Evolutionary conservation across 345 rosid species (phyloP), one percentile per base, ranked within the genome.

Genomic region (Triadica sebifera): DNA sequence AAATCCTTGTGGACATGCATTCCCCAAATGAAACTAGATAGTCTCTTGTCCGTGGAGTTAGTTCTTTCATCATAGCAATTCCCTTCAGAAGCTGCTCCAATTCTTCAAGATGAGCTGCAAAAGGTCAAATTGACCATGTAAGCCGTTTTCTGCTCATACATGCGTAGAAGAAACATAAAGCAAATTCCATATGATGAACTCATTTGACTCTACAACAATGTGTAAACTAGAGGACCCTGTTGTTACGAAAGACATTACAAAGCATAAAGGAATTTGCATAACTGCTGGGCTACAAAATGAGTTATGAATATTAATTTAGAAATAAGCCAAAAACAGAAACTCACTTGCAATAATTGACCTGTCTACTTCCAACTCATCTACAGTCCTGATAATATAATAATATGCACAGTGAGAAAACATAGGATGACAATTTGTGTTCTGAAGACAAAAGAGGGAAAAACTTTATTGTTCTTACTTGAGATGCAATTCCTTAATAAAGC

Each of bases 1-100:
- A 95, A 79, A 95, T 85, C 85, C 99, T 91, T 0, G 99, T 95
- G 59, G 97, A 93, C 94, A 95, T 76, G 82, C 99, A 93, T 82
- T 95, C 99, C 74, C 99, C 99, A 84, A 95, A 95, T 45, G 99
- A 95, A 85, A 93, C 99, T 25, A 95, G 75, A 79, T 93, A 91
- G 80, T 93, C 98, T 82, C 72, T 88, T 8, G 97, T 90, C 41
- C 97, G 86, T 71, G 82, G 89, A 76, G 99, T 95, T 71, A 95
- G 79, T 77, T 95, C 99, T 81, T 90, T 95, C 98, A 93, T 89
- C 97, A 91, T 88, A 50, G 99, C 94, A 75, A 95, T 88, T 74
- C 98, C 98, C 81, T 93, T 95, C 73, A 95, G 76, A 56, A 95
- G 96, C 79, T 93, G 98, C 83, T 93, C 93, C 75, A 95, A 74